Evolutionary conservation across 2,329 filamentous ascomycete genomes (phyloP).

Genomic region (Phialocephala sp.): DNA sequence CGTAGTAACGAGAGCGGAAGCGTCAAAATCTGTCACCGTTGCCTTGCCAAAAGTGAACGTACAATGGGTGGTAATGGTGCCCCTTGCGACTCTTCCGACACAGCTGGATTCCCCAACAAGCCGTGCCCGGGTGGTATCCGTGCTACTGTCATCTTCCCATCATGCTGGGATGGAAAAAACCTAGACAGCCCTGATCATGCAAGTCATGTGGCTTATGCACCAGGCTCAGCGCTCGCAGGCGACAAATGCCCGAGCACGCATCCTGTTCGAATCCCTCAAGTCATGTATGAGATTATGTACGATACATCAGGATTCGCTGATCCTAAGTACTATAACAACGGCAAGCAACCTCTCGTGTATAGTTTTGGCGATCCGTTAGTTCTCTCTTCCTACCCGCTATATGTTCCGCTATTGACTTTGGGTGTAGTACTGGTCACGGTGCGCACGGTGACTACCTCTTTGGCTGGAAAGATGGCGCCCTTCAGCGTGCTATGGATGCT

Average conservation of each 20-base stretch:
- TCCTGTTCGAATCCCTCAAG: slow-evolving; percentile 22
- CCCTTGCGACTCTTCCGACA: slow-evolving; percentile 46
- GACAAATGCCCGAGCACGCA: slow-evolving; percentile 17
- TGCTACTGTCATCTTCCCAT: slow-evolving; percentile 62
- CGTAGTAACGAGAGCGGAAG: slow-evolving; percentile 53
- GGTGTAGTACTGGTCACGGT: slow-evolving; percentile 52
- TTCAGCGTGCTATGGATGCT: slow-evolving; percentile 55
- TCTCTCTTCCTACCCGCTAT: not conserved
- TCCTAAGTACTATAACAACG: slow-evolving; percentile 19
- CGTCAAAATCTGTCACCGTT: slow-evolving; percentile 60
- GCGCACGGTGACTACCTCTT: slow-evolving; percentile 65
- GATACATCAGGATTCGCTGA: slow-evolving; percentile 26
- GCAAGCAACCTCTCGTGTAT: slow-evolving; percentile 27
- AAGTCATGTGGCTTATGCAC: slow-evolving; percentile 60
- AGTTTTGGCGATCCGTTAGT: slow-evolving; percentile 47
- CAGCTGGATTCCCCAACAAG: slow-evolving; percentile 56
- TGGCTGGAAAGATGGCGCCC: slow-evolving; percentile 56
- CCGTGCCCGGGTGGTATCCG: slow-evolving; percentile 59
- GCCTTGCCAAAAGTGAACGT: slow-evolving; percentile 46
- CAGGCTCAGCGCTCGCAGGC: slow-evolving; percentile 30
- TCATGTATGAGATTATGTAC: slow-evolving; percentile 29
- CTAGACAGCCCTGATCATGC: slow-evolving; percentile 60
- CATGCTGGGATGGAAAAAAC: slow-evolving; percentile 66
- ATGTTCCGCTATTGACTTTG: slow-evolving; percentile 2
- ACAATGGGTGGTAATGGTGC: slow-evolving; percentile 44